A percentile compares a stretch with the other conserved stretches of the same genome.
These are phyloP conservation scores for Pulveroboletus sp. DNA, from an alignment of 768 basidiomycete genomes.

Conservation along the genomic window DNA sequence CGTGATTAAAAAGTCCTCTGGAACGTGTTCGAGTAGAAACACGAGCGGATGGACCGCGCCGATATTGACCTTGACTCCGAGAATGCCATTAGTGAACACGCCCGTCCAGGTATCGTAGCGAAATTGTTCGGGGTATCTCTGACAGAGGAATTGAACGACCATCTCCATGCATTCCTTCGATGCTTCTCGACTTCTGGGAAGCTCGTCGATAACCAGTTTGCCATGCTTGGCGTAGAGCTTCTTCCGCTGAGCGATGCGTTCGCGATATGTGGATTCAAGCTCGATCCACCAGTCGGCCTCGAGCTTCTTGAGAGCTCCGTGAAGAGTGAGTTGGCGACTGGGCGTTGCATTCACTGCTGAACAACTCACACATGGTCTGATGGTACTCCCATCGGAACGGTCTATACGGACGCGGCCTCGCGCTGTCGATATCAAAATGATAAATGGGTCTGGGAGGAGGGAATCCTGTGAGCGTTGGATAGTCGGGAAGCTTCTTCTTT, in stretches of 20 bases:
- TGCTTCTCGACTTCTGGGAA: conserved; percentile 47
- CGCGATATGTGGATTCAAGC: conserved; percentile 47
- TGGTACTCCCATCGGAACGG: conserved; percentile 55
- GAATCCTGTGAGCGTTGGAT: conserved; percentile 42
- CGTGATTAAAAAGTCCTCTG: conserved; percentile 48
- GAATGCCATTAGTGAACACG: conserved; percentile 42
- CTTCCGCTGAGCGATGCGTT: conserved; percentile 41
- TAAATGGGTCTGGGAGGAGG: conserved; percentile 39
- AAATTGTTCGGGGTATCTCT: conserved; percentile 55
- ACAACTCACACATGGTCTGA: conserved; percentile 50
- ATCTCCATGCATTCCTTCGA: conserved; percentile 53
- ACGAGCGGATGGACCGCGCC: conserved; percentile 33
- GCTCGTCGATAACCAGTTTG: conserved; percentile 39
- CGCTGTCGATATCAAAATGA: conserved; percentile 41
- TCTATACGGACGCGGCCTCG: conserved; percentile 49
- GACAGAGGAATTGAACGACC: conserved; percentile 53
- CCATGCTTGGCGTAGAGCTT: conserved; percentile 38
- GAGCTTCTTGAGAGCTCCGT: conserved; percentile 43
- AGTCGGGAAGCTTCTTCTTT: conserved; percentile 31
- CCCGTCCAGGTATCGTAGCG: conserved; percentile 32
- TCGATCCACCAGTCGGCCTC: conserved; percentile 58
- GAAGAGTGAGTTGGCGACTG: neutral
- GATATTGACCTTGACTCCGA: conserved; percentile 32
- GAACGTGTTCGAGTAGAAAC: conserved; percentile 48
- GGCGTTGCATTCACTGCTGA: neutral